Conservation (phyloP, 441 rosid species). For the Heliophila coronopifolia region DNA sequence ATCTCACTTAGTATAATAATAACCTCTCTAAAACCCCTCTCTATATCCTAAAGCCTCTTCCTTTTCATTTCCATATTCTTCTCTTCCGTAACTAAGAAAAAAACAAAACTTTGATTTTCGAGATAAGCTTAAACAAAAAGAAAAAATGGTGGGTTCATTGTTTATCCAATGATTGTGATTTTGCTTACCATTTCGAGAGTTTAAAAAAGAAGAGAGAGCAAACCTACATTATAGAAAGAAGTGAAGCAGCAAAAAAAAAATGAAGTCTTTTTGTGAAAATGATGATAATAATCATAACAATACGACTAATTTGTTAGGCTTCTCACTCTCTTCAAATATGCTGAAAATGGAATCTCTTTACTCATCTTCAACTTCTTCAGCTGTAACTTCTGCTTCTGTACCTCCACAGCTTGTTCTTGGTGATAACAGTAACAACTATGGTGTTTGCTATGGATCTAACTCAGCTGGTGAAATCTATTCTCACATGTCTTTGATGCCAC, state of each 20-base stretch:
- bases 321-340: conserved; percentile 53
- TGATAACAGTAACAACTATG: conserved; percentile 37
- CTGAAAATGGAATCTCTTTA: conserved; percentile 46
- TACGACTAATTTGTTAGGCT: conserved; percentile 54
- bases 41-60: conserved; percentile 57
- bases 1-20: conserved; percentile 34
- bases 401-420: conserved; percentile 27
- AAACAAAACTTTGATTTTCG: conserved; percentile 19
- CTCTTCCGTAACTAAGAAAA: conserved; percentile 26
- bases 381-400: conserved; percentile 28
- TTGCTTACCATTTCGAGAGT: conserved; percentile 27
- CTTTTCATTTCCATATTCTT: conserved; percentile 47
- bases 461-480: conserved; percentile 40
- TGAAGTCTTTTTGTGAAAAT: conserved; percentile 60
- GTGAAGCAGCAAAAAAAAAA: conserved; percentile 25
- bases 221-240: conserved; percentile 17
- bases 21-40: conserved; percentile 33
- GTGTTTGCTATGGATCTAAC: conserved; percentile 46
- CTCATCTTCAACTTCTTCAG: conserved; percentile 28
- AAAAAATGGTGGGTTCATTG: conserved; percentile 36
- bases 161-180: conserved; percentile 57
- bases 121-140: neutral
- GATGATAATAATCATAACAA: conserved; percentile 36
- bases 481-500: conserved; percentile 70
- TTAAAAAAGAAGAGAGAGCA: neutral